Conservation (phyloP, 495 filamentous ascomycete species). For the Chaetomium cochliodes region DNA sequence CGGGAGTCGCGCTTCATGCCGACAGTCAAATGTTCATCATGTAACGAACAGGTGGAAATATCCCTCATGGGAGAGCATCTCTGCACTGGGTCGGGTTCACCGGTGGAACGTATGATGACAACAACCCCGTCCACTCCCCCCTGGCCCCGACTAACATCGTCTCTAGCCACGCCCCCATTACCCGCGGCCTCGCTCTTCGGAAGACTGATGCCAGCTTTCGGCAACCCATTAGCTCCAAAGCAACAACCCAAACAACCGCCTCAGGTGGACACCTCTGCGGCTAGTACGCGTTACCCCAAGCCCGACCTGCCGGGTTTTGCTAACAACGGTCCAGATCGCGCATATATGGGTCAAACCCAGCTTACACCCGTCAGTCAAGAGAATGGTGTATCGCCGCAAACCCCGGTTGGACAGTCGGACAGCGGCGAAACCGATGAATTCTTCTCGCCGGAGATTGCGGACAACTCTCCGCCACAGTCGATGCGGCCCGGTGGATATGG, state of each 20-base stretch:
- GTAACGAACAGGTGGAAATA: constrained; percentile 81
- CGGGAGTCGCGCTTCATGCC: constrained; percentile 75
- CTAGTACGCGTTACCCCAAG: constrained; percentile 49
- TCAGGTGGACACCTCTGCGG: constrained; percentile 55
- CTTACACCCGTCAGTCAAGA: constrained; percentile 61
- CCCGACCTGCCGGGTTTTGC: constrained; percentile 17
- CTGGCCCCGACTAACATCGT: constrained; percentile 20
- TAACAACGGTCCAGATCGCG: constrained; percentile 55
- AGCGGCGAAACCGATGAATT: constrained; percentile 40
- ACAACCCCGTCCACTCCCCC: background rate
- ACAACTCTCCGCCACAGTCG: constrained; percentile 31
- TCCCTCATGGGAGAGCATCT: constrained; percentile 89
- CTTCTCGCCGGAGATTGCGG: constrained; percentile 42
- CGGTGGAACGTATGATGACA: constrained; percentile 41
- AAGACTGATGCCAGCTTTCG: constrained; percentile 38
- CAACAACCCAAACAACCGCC: constrained; percentile 43
- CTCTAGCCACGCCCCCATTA: constrained; percentile 32
- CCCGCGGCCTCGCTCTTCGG: constrained; percentile 41
- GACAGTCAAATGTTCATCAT: constrained; percentile 93
- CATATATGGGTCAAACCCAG: constrained; percentile 57
- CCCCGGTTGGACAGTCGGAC: constrained; percentile 42
- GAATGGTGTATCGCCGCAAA: constrained; percentile 58
- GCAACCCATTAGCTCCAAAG: constrained; percentile 30
- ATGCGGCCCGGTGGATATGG: constrained; percentile 43
- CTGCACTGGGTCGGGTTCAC: constrained; percentile 47